These are phyloP conservation scores for Dictyostelium citrinum DNA, from an alignment of 78 protist genomes.

Conservation along the genomic window DNA sequence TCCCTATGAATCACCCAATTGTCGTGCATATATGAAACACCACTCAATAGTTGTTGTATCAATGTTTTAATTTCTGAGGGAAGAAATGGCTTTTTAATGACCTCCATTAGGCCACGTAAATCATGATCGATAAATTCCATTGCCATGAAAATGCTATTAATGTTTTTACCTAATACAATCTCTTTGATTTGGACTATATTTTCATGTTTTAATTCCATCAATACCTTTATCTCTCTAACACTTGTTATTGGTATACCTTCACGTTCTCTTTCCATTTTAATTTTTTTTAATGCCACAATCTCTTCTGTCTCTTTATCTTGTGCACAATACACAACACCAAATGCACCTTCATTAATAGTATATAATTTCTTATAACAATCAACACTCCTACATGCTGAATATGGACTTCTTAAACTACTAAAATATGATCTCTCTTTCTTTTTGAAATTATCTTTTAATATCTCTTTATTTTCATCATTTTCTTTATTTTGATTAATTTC, in stretches of 20 bases:
- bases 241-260: conserved; percentile 99
- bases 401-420: not conserved
- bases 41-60: conserved; percentile 66
- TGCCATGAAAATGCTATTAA: conserved; percentile 63
- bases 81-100: conserved; percentile 38
- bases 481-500: not conserved
- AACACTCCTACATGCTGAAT: conserved; percentile 72
- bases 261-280: conserved; percentile 95
- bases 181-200: conserved; percentile 93
- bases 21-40: conserved; percentile 67
- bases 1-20: conserved; percentile 86
- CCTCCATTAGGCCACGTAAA: conserved; percentile 54
- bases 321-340: conserved; percentile 99
- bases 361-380: conserved; percentile 88
- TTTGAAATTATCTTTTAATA: not conserved
- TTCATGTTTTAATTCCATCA: conserved; percentile 94
- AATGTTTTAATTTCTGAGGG: conserved; percentile 77
- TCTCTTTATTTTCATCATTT: not conserved
- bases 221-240: conserved; percentile 95
- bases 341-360: conserved; percentile 98
- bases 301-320: conserved; percentile 86
- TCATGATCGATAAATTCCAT: conserved; percentile 87
- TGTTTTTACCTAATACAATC: conserved; percentile 44
- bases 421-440: not conserved
- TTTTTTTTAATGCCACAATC: conserved; percentile 97